Percentiles rank a stretch among this genome's conserved stretches.
These are phyloP conservation scores for Cordyceps tenuipes DNA, from an alignment of 2,329 filamentous ascomycete genomes.

Conservation along the genomic window DNA sequence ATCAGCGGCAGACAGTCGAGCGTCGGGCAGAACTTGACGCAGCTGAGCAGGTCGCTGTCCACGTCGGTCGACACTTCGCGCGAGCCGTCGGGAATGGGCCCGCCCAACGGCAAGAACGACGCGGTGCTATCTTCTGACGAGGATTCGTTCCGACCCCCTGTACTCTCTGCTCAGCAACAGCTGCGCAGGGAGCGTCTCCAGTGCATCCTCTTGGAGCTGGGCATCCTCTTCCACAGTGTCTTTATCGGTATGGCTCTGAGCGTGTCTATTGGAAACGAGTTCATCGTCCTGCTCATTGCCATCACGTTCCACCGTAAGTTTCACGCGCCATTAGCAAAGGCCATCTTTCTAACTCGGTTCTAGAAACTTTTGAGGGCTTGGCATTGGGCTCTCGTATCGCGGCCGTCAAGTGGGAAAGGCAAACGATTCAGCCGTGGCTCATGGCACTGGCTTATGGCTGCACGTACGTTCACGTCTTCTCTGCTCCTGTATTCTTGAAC, in stretches of 20 bases:
- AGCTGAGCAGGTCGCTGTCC: slow-evolving; percentile 18
- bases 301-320: slow-evolving; percentile 61
- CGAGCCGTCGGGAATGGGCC: slow-evolving; percentile 12
- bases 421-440: slow-evolving; percentile 42
- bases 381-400: slow-evolving; percentile 58
- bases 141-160: slow-evolving; percentile 17
- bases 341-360: slow-evolving; percentile 5
- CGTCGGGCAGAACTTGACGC: slow-evolving; percentile 25
- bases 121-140: background rate
- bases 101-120: slow-evolving; percentile 11
- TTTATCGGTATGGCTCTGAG: slow-evolving; percentile 82
- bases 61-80: slow-evolving; percentile 13
- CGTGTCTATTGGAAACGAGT: slow-evolving; percentile 66
- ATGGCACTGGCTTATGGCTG: slow-evolving; percentile 51
- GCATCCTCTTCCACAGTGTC: slow-evolving; percentile 55
- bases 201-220: slow-evolving; percentile 69
- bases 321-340: too few relatives aligned
- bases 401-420: slow-evolving; percentile 36
- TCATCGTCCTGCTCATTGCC: slow-evolving; percentile 69
- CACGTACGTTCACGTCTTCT: slow-evolving; percentile 29
- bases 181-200: slow-evolving; percentile 61
- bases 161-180: slow-evolving; percentile 43
- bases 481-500: background rate
- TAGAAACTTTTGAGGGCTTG: slow-evolving; percentile 45
- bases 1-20: slow-evolving; percentile 26